Evolutionary conservation across 2,329 filamentous ascomycete species (phyloP).

Genomic region (Cercospora zeina): DNA sequence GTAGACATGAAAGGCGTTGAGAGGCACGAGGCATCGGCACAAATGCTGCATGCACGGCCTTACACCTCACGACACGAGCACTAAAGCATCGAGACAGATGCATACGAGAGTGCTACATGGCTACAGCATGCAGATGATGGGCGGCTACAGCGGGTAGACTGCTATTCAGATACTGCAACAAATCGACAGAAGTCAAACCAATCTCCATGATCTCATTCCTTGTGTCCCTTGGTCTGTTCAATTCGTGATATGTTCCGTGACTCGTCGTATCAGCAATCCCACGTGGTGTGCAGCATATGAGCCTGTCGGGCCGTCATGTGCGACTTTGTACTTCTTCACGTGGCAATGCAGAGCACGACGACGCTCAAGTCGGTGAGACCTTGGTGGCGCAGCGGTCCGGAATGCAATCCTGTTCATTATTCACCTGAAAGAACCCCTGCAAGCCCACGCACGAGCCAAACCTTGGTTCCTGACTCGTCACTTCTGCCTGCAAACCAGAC

Average conservation of each 20-base stretch:
- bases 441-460: neutral
- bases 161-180: neutral
- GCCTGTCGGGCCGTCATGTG: neutral
- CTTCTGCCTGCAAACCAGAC: neutral
- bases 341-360: neutral
- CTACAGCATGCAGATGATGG: neutral
- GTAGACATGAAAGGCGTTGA: neutral
- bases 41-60: neutral
- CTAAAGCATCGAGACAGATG: neutral
- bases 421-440: neutral
- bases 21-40: neutral
- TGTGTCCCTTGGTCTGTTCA: neutral
- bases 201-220: neutral
- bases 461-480: neutral
- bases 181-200: neutral
- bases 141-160: neutral
- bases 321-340: conserved; percentile 1
- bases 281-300: neutral
- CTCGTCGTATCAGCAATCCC: neutral
- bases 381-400: neutral
- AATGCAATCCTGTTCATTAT: neutral
- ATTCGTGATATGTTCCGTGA: neutral
- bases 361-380: neutral
- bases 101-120: neutral
- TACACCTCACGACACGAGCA: neutral